Conservation (phyloP, 306 rosid species). For the Prunus mongolica region DNA sequence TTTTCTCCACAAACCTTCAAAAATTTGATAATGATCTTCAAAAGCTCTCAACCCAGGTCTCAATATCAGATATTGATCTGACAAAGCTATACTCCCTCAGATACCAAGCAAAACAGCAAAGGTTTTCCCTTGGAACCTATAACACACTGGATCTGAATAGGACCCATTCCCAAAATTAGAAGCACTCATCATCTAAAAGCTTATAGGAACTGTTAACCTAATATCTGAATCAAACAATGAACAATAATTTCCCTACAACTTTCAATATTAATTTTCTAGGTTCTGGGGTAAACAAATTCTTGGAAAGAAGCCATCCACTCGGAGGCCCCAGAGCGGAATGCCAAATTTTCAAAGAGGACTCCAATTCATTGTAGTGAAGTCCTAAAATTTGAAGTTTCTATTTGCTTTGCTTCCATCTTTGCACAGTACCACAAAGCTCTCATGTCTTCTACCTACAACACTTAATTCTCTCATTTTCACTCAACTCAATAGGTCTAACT, state of each 20-base stretch:
- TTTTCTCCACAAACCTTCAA: background rate
- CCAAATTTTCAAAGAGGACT: background rate
- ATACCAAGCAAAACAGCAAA: background rate
- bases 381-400: background rate
- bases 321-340: background rate
- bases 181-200: background rate
- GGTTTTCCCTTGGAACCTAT: background rate
- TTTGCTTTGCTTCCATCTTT: background rate
- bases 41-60: background rate
- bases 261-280: background rate
- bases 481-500: background rate
- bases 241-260: background rate
- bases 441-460: background rate
- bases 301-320: background rate
- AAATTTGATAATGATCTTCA: background rate
- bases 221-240: background rate
- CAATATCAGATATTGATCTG: background rate
- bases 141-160: background rate
- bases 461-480: background rate
- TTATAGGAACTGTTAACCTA: background rate
- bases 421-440: background rate
- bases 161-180: background rate
- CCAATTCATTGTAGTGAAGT: background rate
- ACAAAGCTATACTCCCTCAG: background rate
- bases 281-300: background rate